Evolutionary conservation across 1,284 basidiomycete genomes (phyloP), one percentile per base, ranked within the genome.

Genomic region (Pascua guehoae): DNA sequence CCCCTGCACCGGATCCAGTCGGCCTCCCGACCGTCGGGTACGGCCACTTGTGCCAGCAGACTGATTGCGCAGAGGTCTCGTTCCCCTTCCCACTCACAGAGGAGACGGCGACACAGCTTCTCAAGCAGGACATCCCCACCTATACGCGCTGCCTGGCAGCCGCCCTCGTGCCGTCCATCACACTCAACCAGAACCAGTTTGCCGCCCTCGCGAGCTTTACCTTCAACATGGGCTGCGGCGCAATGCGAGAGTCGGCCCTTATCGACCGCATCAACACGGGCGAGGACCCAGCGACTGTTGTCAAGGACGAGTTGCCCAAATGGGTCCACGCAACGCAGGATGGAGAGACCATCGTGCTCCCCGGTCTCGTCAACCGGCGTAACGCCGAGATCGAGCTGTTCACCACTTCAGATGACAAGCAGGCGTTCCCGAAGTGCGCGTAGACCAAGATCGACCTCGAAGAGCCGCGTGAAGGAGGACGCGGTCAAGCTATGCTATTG

Each of bases 141-240:
- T 56, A 56, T 54, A 53, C 51, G 4, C 14, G 12, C 18, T 60
- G 58, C 38, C 51, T 60, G 11, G 43, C 47, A 16, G 37, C 42
- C 12, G 37, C 42, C 11, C 50, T 59, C 15, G 18, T 38, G n/a
- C 12, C 4, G 12, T 43, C 16, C 12, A 45, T 51, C 48, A 47
- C 36, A 18, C 54, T 60, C 48, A 60, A 60, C 51, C 37, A 51
- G 37, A 60, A 60, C 48, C 54, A 56, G 54, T 60, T 47, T 47
- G 58, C 51, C 18, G 58, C 54, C 1, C 48, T 60, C 44, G 36
- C 44, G 12, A 42, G 39, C 17, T 53, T 49, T 18, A 39, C 41
- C 37, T 60, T 53, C 58, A 56, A 60, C 48, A n/a, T 51, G 15
- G 58, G 58, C 40, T 60, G 58, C 41, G 51, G 36, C 12, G 42